These are phyloP conservation scores for Geotrichum cucujoidarum DNA, from an alignment of 1,139 yeast species.

Conservation along the genomic window DNA sequence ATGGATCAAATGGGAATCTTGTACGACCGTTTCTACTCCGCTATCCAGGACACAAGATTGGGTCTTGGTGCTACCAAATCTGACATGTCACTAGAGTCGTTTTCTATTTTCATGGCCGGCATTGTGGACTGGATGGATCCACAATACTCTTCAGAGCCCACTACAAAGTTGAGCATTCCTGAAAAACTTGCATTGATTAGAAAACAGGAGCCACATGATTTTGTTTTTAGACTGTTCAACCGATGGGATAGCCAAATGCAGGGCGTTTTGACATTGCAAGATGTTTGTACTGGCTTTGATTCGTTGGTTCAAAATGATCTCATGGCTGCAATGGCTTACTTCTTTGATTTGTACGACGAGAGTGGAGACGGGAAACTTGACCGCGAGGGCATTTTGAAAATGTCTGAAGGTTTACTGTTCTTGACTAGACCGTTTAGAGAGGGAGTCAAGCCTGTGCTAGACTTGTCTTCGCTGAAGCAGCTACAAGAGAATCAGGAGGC, in stretches of 20 bases:
- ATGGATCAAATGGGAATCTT: conserved; percentile 59
- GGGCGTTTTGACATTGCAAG: conserved; percentile 60
- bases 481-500: conserved; percentile 23
- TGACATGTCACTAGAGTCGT: conserved; percentile 68
- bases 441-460: conserved; percentile 26
- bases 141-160: conserved; percentile 19
- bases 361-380: conserved; percentile 59
- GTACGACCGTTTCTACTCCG: conserved; percentile 80
- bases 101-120: conserved; percentile 68
- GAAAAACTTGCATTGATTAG: conserved; percentile 11
- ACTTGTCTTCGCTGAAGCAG: conserved; percentile 23
- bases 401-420: conserved; percentile 81
- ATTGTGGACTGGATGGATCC: conserved; percentile 68
- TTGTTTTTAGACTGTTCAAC: conserved; percentile 59
- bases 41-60: conserved; percentile 66
- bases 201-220: conserved; percentile 39
- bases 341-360: conserved; percentile 68
- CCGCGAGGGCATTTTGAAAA: conserved; percentile 71
- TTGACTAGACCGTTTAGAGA: conserved; percentile 65
- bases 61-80: conserved; percentile 56
- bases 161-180: neutral
- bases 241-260: conserved; percentile 59
- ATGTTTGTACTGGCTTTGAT: conserved; percentile 70
- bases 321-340: conserved; percentile 72
- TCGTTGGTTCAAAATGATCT: conserved; percentile 65